Percentiles rank a stretch among this genome's conserved stretches.
Evolutionary conservation across 192 early-diverging fungal genomes (phyloP).

Genomic region (Coemansia sp.): DNA sequence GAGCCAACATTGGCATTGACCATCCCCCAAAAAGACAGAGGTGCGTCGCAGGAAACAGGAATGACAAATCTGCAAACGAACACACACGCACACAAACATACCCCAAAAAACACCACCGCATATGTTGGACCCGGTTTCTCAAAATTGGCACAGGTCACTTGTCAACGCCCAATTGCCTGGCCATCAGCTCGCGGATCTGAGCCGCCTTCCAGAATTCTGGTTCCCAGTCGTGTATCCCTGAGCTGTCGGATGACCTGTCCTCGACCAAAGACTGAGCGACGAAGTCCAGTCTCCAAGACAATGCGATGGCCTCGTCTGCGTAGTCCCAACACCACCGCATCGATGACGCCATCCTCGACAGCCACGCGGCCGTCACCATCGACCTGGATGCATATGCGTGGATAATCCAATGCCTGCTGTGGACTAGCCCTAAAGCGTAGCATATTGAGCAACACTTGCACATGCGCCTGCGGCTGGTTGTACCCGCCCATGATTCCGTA

Average conservation of each 20-base stretch:
- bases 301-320: conserved; percentile 61
- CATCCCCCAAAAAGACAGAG: background rate
- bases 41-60: conserved; percentile 1
- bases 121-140: background rate
- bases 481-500: conserved; percentile 69
- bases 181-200: conserved; percentile 64
- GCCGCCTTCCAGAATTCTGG: conserved; percentile 54
- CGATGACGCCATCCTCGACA: conserved; percentile 65
- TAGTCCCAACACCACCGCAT: conserved; percentile 49
- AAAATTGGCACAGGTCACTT: background rate
- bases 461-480: conserved; percentile 84
- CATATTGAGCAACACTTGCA: conserved; percentile 73
- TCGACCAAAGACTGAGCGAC: conserved; percentile 64
- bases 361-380: conserved; percentile 40
- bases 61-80: background rate
- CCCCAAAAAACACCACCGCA: background rate
- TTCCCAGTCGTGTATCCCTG: conserved; percentile 39
- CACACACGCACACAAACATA: background rate
- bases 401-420: conserved; percentile 68
- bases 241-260: conserved; percentile 67
- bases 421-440: conserved; percentile 58
- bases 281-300: conserved; percentile 40
- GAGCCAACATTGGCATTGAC: background rate
- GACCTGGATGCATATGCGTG: conserved; percentile 61
- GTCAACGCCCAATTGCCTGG: conserved; percentile 55